These are phyloP conservation scores for Pugionium cornutum DNA, from an alignment of 345 rosid species.

Conservation along the genomic window DNA sequence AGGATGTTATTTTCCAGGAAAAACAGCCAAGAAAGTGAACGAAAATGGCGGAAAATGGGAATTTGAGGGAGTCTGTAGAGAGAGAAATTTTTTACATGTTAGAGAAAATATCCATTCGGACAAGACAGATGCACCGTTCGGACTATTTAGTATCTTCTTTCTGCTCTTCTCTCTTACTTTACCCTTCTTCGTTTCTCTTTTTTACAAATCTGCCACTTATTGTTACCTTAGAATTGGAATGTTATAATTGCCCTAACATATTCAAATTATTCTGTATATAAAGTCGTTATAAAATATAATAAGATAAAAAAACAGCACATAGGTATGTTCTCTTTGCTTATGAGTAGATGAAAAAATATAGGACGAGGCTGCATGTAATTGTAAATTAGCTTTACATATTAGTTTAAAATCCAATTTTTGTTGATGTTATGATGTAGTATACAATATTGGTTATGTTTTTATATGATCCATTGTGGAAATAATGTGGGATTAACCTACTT, in stretches of 20 bases:
- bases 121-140: conserved; percentile 33
- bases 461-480: too few species aligned
- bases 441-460: too few species aligned
- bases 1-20: background rate
- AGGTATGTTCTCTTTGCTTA: too few species aligned
- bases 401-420: too few species aligned
- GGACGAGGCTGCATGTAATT: too few species aligned
- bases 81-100: conserved; percentile 33
- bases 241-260: background rate
- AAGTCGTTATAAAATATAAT: background rate
- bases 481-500: too few species aligned
- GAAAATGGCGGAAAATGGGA: conserved; percentile 29
- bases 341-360: too few species aligned
- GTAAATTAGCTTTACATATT: too few species aligned
- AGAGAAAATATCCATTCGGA: conserved; percentile 39
- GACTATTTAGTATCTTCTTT: conserved; percentile 30
- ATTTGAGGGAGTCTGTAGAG: conserved; percentile 17
- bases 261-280: too few species aligned
- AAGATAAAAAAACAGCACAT: background rate
- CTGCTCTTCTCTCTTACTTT: conserved; percentile 13
- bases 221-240: background rate
- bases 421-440: too few species aligned
- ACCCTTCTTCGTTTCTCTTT: conserved; percentile 22
- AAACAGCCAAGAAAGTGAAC: conserved; percentile 32
- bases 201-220: conserved; percentile 23